Percentiles rank a stretch among this genome's conserved stretches.
Evolutionary conservation across 257 asterid genomes (phyloP).

Genomic region (Fraxinus anomala): DNA sequence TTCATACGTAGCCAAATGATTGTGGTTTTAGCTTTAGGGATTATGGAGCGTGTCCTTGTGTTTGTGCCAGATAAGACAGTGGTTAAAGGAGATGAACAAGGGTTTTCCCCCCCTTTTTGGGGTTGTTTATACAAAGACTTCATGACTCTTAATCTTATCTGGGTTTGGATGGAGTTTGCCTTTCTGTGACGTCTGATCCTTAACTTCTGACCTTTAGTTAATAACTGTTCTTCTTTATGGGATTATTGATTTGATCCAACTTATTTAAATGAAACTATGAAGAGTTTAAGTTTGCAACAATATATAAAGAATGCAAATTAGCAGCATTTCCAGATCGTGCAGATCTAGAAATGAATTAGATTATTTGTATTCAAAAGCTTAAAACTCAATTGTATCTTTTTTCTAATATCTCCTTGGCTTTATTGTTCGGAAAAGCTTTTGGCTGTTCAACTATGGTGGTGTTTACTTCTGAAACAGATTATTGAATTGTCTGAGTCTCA

Average conservation of each 20-base stretch:
- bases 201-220: not conserved
- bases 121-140: not conserved
- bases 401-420: not conserved
- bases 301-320: not conserved
- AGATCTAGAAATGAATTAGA: not conserved
- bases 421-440: not conserved
- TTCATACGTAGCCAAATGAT: not conserved
- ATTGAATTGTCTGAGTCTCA: conserved; percentile 3
- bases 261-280: conserved; percentile 12
- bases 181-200: conserved; percentile 15
- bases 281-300: conserved; percentile 7
- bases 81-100: not conserved
- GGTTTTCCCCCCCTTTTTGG: not conserved
- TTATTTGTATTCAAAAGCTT: not conserved
- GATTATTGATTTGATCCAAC: conserved; percentile 6
- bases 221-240: not conserved
- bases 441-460: conserved; percentile 11
- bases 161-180: conserved; percentile 11
- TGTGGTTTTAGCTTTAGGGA: not conserved
- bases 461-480: not conserved
- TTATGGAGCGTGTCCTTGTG: not conserved
- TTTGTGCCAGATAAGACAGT: not conserved
- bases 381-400: not conserved
- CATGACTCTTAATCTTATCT: not conserved
- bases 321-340: not conserved